Evolutionary conservation across 1,284 basidiomycete species (phyloP), one percentile per base, ranked within the genome.

Genomic region (Ustilago trichophora): DNA sequence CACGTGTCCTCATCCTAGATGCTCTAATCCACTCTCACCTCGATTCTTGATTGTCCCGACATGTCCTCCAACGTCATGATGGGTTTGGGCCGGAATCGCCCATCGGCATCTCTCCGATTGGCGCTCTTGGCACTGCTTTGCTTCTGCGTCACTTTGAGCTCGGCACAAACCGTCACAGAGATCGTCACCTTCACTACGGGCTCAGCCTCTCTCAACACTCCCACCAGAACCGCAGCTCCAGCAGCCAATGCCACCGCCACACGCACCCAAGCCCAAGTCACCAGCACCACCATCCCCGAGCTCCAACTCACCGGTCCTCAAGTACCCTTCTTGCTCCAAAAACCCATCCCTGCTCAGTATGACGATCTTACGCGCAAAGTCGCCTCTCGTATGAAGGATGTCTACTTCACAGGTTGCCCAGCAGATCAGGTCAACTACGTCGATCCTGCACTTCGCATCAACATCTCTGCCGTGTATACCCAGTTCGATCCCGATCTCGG

Each of bases 381-480:
- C 45, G 36, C 41, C 19, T 47, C 66, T 3, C 69, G 50, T 38
- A 62, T 58, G 53, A 60, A 65, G 31, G 70, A 73, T 38, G 56
- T 66, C 43, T 69, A 62, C 55, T 76, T 76, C 47, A 63, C 66
- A 7, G 71, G 67, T 25, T 76, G 75, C 29, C 50, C 59, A 6
- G 54, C 57, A 21, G 58, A 62, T 34, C 41, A 49, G 21, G 50
- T 56, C 29, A 52, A 69, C 29, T 59, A 69, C 24, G 64, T 67
- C 33, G 68, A 69, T 24, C 25, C 75, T 10, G 44, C 57, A 12
- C 22, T 55, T 16, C 57, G 74, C n/a, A 44, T 78, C 75, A 78
- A 78, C 62, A 55, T 78, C 43, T 76, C 75, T n/a, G 64, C 75
- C 35, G 66, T 78, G 16, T 78, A 76, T 37, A 59, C 66, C 32